Base-by-base conservation (phyloP, 495 filamentous ascomycete genomes). In the Cladorrhinum samala region DNA sequence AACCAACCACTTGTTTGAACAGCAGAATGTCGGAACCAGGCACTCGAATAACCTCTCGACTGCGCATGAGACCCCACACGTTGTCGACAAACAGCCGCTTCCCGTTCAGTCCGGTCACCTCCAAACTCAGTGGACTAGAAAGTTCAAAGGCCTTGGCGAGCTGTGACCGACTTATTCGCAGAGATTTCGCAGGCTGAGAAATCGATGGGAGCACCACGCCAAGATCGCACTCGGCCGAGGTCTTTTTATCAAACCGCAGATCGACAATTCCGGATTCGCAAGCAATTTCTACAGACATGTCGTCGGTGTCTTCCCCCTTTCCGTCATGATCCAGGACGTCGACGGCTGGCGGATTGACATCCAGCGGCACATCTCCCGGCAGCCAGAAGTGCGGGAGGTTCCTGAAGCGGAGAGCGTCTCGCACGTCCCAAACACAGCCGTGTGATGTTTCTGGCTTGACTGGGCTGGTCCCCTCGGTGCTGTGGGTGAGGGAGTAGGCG, bases 361-460 rank as follows among this genome's bases (percentile, higher is more conserved):
- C 27, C 9, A 63, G 24, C 8, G 38, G 52, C 1, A 40, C 24
- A 50, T 72, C 67, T 17, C 60, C 51, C 3, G 68, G 70, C 7
- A 69, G 57, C 17, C 58, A 46, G 56, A 72, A 72, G 36, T 72
- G 68, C 1, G 65, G 61, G 1, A 66, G 50, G 2, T 56, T 14
- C 6, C 53, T 59, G 60, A 70, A 69, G n/a, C 44, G 46, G n/a
- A 71, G 58, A 0, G 57, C 65, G 48, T 72, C 68, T 14, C 44
- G 46, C 18, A 72, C 41, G 43, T 71, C 65, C 69, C 68, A 72
- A 18, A 53, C 59, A 2, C 64, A 61, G 24, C 63, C 53, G 40
- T 69, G 64, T 8, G 39, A 14, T 5, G 17, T 41, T 41, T 18
- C 39, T 17, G 11, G 11, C 39, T 8, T 18, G 13, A n/a, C 13